These are phyloP conservation scores for Phlebiopsis flavidoalba DNA, from an alignment of 768 basidiomycete genomes.

Conservation along the genomic window DNA sequence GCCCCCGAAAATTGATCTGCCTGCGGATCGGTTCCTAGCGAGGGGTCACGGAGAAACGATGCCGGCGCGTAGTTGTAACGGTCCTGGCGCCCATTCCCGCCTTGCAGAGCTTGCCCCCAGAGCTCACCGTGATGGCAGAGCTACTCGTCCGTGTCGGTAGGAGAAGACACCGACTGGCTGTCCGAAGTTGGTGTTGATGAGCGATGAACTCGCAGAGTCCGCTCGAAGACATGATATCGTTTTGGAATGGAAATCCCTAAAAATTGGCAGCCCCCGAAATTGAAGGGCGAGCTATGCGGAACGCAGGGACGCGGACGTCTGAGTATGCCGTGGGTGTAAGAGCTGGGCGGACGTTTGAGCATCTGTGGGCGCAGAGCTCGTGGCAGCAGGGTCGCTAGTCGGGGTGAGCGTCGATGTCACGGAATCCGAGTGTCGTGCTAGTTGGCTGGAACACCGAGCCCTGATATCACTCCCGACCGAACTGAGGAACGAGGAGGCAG, in stretches of 20 bases:
- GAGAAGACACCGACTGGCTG: neutral
- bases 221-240: neutral
- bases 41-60: too few relatives aligned
- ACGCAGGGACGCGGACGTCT: neutral
- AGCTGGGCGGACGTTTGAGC: neutral
- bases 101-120: too few relatives aligned
- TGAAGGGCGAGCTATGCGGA: neutral
- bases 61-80: too few relatives aligned
- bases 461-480: neutral
- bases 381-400: neutral
- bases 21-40: too few relatives aligned
- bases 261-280: too few relatives aligned
- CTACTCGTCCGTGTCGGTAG: neutral
- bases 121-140: neutral
- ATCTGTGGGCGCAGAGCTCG: neutral
- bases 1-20: too few relatives aligned
- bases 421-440: neutral
- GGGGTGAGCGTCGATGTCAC: neutral
- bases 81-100: too few relatives aligned
- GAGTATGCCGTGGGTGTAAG: neutral
- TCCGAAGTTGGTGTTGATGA: constrained; percentile 7
- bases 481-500: neutral
- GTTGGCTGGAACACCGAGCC: neutral
- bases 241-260: neutral
- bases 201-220: neutral